Percentiles rank a stretch among this genome's conserved stretches.
These are phyloP conservation scores for Globisporangium heterothallicum DNA, from an alignment of 352 stramenopile species.

Conservation along the genomic window DNA sequence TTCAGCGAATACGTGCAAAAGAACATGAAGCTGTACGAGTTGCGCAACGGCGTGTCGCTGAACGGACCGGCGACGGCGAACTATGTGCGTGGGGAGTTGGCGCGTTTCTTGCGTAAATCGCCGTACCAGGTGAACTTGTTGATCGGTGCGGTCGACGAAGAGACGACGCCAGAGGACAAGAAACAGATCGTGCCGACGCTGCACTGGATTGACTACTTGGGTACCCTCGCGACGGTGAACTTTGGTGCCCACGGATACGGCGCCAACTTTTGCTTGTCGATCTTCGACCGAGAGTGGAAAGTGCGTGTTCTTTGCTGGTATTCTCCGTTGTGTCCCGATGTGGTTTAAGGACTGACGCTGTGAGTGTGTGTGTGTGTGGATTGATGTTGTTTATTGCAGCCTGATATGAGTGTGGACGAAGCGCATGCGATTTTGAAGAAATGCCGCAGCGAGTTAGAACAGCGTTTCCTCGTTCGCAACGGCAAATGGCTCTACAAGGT, in stretches of 20 bases:
- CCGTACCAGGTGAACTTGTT: conserved; percentile 86
- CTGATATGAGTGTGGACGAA: conserved; percentile 75
- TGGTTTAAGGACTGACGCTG: conserved; percentile 1
- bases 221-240: conserved; percentile 82
- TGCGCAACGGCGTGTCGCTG: conserved; percentile 83
- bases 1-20: conserved; percentile 89
- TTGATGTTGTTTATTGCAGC: conserved; percentile 16
- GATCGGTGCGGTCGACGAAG: conserved; percentile 63
- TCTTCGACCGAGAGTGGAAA: conserved; percentile 87
- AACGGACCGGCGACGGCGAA: conserved; percentile 77
- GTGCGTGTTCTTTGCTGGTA: too few species aligned
- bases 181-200: conserved; percentile 51
- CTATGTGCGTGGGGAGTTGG: conserved; percentile 78
- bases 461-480: conserved; percentile 84
- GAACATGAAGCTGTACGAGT: conserved; percentile 90
- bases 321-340: background rate
- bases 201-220: conserved; percentile 88
- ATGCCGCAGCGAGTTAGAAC: conserved; percentile 75
- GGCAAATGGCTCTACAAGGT: conserved; percentile 84
- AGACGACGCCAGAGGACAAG: conserved; percentile 21
- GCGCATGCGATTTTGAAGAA: conserved; percentile 69
- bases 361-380: conserved; percentile 2
- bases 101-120: conserved; percentile 71
- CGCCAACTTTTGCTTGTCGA: conserved; percentile 79
- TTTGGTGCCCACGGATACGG: conserved; percentile 84